phyloP scores from a whole-genome alignment of 208 protist species.

The Herpetomonas tarakana region DNA sequence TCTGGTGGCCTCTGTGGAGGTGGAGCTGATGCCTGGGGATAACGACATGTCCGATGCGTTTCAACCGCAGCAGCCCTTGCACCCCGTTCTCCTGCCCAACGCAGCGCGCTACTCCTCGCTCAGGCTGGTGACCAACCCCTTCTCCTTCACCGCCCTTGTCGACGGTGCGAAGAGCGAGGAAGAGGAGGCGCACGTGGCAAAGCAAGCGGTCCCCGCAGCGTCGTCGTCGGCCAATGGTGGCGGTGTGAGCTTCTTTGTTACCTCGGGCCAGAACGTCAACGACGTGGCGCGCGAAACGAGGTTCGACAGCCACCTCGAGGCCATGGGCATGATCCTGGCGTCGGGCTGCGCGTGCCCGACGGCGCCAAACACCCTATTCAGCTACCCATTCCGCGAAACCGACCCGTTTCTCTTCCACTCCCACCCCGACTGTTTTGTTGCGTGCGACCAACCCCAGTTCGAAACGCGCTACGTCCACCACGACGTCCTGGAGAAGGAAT shows the following conservation, averaged over 20 bases:
- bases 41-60: conserved; percentile 90
- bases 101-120: conserved; percentile 62
- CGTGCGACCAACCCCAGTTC: conserved; percentile 81
- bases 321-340: conserved; percentile 70
- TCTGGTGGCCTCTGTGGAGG: conserved; percentile 64
- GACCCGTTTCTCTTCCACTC: conserved; percentile 86
- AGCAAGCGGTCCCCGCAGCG: conserved; percentile 6
- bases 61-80: conserved; percentile 90
- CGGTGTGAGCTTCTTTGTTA: conserved; percentile 60
- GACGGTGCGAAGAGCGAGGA: neutral
- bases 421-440: conserved; percentile 82
- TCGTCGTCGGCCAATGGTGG: neutral
- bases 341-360: conserved; percentile 85
- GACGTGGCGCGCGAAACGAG: conserved; percentile 76
- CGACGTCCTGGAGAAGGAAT: conserved; percentile 18
- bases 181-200: conserved; percentile 11
- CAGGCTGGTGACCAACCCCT: conserved; percentile 84
- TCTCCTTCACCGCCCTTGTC: conserved; percentile 40
- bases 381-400: conserved; percentile 81
- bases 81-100: conserved; percentile 80
- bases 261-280: conserved; percentile 85
- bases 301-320: conserved; percentile 48
- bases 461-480: conserved; percentile 63
- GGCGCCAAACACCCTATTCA: conserved; percentile 90
- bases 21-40: conserved; percentile 91